Conservation (phyloP, 805 yeast species). For the Naumovozyma baii region DNA sequence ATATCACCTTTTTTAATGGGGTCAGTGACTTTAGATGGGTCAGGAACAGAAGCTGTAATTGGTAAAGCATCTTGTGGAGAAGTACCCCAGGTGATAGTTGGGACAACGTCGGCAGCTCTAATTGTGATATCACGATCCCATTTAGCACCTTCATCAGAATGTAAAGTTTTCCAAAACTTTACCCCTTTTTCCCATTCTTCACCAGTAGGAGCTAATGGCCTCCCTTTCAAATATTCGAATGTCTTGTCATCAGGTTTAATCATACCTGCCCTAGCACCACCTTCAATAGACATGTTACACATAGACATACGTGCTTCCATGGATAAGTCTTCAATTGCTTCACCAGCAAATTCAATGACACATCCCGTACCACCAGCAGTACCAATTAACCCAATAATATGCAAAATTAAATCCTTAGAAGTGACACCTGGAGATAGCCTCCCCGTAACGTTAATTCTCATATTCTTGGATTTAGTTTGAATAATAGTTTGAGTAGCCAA, state of each 20-base stretch:
- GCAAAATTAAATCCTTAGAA: slow-evolving; percentile 88
- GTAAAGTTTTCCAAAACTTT: slow-evolving; percentile 79
- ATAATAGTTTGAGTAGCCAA: slow-evolving; percentile 93
- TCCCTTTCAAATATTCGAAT: slow-evolving; percentile 78
- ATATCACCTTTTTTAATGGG: slow-evolving; percentile 73
- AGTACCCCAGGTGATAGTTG: slow-evolving; percentile 99
- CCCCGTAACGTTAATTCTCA: slow-evolving; percentile 83
- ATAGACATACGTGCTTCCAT: slow-evolving; percentile 99
- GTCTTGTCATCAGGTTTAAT: slow-evolving; percentile 90
- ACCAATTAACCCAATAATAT: slow-evolving; percentile 92
- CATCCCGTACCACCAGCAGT: slow-evolving; percentile 99
- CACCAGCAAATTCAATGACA: slow-evolving; percentile 95
- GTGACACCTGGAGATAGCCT: slow-evolving; percentile 82
- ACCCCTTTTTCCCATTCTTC: slow-evolving; percentile 93
- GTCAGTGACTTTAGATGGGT: slow-evolving; percentile 65
- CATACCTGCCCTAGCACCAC: slow-evolving; percentile 99
- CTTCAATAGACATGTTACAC: slow-evolving; percentile 98
- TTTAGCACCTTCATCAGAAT: slow-evolving; percentile 80
- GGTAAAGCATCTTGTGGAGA: slow-evolving; percentile 98
- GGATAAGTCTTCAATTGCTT: slow-evolving; percentile 78
- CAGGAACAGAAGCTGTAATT: slow-evolving; percentile 82
- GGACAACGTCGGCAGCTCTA: slow-evolving; percentile 76
- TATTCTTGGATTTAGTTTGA: slow-evolving; percentile 91
- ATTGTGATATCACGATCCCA: slow-evolving; percentile 79
- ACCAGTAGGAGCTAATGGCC: slow-evolving; percentile 92